Evolutionary conservation across 2,329 filamentous ascomycete species (phyloP).

Genomic region (Neofusicoccum cordaticola): DNA sequence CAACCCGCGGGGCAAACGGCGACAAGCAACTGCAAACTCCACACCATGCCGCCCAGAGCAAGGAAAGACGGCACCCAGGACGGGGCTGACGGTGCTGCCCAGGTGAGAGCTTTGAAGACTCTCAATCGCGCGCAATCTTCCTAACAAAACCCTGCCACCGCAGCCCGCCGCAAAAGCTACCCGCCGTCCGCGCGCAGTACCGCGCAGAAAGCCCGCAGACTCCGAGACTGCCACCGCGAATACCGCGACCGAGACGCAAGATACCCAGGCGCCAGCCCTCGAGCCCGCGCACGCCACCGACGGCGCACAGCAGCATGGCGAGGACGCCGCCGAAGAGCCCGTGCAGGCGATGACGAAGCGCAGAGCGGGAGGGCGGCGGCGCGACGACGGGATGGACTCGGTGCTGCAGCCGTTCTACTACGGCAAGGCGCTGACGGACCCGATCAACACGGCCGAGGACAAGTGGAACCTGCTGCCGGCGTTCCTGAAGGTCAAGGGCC

Average conservation of each 20-base stretch:
- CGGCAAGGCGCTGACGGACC: constrained; percentile 64
- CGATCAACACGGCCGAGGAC: constrained; percentile 71
- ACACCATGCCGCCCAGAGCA: constrained; percentile 17
- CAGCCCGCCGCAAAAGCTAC: constrained; percentile 16
- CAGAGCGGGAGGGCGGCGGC: constrained; percentile 24
- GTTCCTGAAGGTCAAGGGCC: constrained; percentile 95
- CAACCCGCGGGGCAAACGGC: constrained; percentile 12
- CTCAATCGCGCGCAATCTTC: not conserved
- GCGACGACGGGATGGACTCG: constrained; percentile 57
- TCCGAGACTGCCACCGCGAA: not conserved
- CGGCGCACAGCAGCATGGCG: not conserved
- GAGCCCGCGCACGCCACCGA: not conserved
- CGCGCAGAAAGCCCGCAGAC: constrained; percentile 14
- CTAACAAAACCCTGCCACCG: not conserved
- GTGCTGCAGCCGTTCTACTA: constrained; percentile 69
- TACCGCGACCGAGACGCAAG: not conserved
- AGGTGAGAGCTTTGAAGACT: not conserved
- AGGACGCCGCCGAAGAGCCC: not conserved
- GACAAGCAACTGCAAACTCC: not conserved
- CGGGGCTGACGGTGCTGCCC: not conserved
- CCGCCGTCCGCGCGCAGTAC: constrained; percentile 8
- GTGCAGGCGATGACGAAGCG: not conserved
- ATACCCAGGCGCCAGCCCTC: not conserved
- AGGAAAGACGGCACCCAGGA: constrained; percentile 1
- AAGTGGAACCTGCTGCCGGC: constrained; percentile 97